Evolutionary conservation across 2,329 filamentous ascomycete genomes (phyloP).

Genomic region (Thyridium curvatum): DNA sequence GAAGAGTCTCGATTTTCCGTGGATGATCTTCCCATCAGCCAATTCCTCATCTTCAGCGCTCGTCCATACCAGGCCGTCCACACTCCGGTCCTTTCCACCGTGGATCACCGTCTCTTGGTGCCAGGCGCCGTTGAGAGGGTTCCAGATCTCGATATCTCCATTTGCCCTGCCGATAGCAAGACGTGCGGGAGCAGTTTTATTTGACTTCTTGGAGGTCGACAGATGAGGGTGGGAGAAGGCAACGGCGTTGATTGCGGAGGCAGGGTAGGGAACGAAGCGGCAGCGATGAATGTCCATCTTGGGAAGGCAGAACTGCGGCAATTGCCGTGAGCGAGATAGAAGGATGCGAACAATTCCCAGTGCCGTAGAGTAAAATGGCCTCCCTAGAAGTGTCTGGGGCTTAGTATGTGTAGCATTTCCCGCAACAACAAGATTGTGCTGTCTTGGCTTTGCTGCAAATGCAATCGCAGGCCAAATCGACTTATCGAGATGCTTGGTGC

Average conservation of each 20-base stretch:
- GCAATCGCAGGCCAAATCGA: constrained; percentile 7
- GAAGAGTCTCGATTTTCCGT: constrained; percentile 79
- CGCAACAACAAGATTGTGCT: neutral
- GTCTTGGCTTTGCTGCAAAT: neutral
- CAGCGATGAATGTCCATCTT: constrained; percentile 94
- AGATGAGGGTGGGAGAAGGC: constrained; percentile 76
- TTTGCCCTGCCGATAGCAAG: constrained; percentile 89
- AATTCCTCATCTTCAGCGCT: constrained; percentile 72
- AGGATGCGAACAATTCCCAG: constrained; percentile 1
- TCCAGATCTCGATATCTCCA: constrained; percentile 97
- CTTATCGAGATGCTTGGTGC: constrained; percentile 12
- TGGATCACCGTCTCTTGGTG: constrained; percentile 81
- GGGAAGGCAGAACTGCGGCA: no score
- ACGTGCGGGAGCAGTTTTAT: constrained; percentile 56
- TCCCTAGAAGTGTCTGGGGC: no score
- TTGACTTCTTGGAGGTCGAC: constrained; percentile 35
- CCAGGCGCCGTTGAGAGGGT: constrained; percentile 76
- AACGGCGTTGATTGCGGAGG: constrained; percentile 87
- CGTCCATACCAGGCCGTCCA: constrained; percentile 89
- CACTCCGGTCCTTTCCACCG: constrained; percentile 77
- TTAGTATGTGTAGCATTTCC: no score
- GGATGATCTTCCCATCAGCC: constrained; percentile 51
- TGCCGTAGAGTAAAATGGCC: no score
- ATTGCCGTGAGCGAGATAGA: constrained; percentile 8
- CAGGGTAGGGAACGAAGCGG: constrained; percentile 88